Base-by-base conservation (phyloP, 2,329 filamentous ascomycete species). In the Pseudogymnoascus sp. region DNA sequence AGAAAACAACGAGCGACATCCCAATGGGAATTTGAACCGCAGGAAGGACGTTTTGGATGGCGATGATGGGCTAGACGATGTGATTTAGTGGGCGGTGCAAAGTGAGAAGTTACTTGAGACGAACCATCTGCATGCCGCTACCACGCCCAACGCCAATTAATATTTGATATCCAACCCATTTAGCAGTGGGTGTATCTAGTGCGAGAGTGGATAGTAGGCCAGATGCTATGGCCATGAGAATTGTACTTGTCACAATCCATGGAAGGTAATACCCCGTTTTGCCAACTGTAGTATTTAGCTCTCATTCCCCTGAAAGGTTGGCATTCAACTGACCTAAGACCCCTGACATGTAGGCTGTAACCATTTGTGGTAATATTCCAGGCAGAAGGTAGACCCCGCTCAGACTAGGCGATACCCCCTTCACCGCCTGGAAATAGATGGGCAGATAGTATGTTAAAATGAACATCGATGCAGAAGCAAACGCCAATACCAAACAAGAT, bases 161-260 rank as follows among this genome's bases (percentile, higher is more conserved):
- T 25, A 80, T 72, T 67, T 81, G 77, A 65, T 78, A 80, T 7
- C 77, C 78, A 59, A 81, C 77, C 76, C 77, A 80, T 41, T 73
- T 71, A 18, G 69, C 76, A 3, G 71, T 71, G 2, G 72, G 66
- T 3, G 77, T 75, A 58, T 72, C 64, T 7, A 75, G 65, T 6
- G 74, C 70, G 3, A 80, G 61, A 0, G 72, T 73, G 63, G 75
- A 77, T 14, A 77, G 60, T 1, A 77, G 71, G 15, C 74, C 76
- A 12, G 71, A 64, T 4, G 71, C 75, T 35, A 77, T 64, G 4
- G 73, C 72, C 3, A 72, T 68, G 60, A 80, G 59, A 3, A 67
- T 72, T 1, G 70, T 70, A 14, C 78, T 76, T 2, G 73, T 75
- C 36, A 80, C 71, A 36, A 80, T 66, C 8, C 75, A 66, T 12